These are phyloP conservation scores for Colletotrichum agaves DNA, from an alignment of 2,329 filamentous ascomycete species.

Conservation along the genomic window DNA sequence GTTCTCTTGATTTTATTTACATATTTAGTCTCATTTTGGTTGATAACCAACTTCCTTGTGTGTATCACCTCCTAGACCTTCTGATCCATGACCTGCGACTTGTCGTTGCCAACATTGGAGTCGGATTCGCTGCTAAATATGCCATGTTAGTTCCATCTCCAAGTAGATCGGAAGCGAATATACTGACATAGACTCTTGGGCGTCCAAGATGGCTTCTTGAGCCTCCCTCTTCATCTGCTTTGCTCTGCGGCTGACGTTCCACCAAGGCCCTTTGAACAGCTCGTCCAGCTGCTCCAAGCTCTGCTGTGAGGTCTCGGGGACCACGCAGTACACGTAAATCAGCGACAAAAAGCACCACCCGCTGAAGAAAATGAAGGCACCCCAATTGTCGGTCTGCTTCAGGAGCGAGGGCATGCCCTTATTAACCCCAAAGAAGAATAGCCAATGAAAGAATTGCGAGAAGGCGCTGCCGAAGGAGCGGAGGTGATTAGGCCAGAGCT, in stretches of 20 bases:
- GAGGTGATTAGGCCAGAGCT: slow-evolving; percentile 58
- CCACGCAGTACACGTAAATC: slow-evolving; percentile 51
- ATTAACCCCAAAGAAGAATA: slow-evolving; percentile 54
- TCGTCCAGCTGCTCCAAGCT: slow-evolving; percentile 48
- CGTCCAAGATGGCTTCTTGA: neutral
- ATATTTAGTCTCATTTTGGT: too few species aligned
- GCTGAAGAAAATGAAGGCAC: slow-evolving; percentile 55
- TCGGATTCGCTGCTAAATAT: neutral
- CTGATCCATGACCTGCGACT: neutral
- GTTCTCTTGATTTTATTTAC: too few species aligned
- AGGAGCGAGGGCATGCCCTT: slow-evolving; percentile 49
- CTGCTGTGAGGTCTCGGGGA: slow-evolving; percentile 51
- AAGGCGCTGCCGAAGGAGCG: slow-evolving; percentile 56
- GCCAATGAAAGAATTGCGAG: slow-evolving; percentile 53
- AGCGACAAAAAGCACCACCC: slow-evolving; percentile 50
- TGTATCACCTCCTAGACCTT: too few species aligned
- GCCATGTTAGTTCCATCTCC: neutral
- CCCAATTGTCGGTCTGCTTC: slow-evolving; percentile 50
- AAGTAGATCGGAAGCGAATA: neutral
- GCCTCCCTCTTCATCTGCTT: slow-evolving; percentile 4
- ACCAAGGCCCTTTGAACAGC: slow-evolving; percentile 45
- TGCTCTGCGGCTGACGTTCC: slow-evolving; percentile 15
- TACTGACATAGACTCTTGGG: slow-evolving; percentile 6
- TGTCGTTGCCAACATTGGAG: neutral
- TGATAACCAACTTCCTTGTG: too few species aligned